A percentile compares a stretch with the other conserved stretches of the same genome.
phyloP scores from a whole-genome alignment of 192 early-diverging fungal genomes.

The Lobosporangium transversale region DNA sequence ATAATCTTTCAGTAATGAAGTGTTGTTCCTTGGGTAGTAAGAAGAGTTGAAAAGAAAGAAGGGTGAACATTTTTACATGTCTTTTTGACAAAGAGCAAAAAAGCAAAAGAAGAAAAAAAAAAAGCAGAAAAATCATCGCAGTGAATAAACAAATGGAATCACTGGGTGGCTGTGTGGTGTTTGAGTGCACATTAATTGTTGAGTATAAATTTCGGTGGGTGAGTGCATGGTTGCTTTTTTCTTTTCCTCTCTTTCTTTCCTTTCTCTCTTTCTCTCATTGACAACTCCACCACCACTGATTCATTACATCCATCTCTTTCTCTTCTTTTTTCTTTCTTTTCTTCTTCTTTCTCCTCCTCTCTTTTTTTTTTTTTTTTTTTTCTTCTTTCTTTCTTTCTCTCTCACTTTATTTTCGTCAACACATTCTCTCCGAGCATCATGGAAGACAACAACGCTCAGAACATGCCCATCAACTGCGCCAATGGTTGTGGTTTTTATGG shows the following conservation, averaged over 20 bases:
- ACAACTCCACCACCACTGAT: not conserved
- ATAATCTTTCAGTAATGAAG: no score
- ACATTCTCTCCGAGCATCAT: slow-evolving; percentile 37
- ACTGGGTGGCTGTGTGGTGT: not conserved
- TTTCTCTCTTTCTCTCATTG: not conserved
- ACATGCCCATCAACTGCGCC: slow-evolving; percentile 68
- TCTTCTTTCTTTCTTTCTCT: not conserved
- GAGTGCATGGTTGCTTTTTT: not conserved
- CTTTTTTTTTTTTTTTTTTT: not conserved
- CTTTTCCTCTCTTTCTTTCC: not conserved
- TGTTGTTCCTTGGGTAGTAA: no score
- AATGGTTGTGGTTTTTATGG: slow-evolving; percentile 81
- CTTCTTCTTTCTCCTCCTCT: not conserved
- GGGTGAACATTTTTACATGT: no score
- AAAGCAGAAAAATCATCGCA: not conserved
- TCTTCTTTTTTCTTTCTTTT: not conserved
- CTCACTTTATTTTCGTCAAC: not conserved
- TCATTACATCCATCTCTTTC: not conserved
- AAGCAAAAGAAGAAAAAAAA: not conserved
- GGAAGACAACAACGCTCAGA: slow-evolving; percentile 75
- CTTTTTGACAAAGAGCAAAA: not conserved
- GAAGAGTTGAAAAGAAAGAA: no score
- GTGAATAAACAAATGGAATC: not conserved
- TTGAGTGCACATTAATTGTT: no score
- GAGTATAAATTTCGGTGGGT: no score